Evolutionary conservation across 2,329 filamentous ascomycete species (phyloP).

Genomic region (Ceratocystiopsis minuta): DNA sequence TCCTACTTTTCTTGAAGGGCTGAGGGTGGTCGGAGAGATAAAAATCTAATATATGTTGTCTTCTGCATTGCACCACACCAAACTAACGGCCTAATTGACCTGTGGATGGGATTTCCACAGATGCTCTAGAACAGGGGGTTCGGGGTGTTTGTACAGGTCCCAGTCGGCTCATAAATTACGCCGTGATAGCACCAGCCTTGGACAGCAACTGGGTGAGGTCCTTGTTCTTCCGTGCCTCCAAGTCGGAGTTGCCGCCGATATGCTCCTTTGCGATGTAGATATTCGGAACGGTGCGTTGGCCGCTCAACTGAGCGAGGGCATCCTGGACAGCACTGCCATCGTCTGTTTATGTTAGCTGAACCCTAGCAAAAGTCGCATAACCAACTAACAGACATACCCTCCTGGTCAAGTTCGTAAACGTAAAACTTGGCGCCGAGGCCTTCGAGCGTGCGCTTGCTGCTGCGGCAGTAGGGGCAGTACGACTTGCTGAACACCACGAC

Average conservation of each 20-base stretch:
- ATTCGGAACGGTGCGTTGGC: slow-evolving; percentile 85
- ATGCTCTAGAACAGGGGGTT: too few species aligned
- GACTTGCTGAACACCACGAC: slow-evolving; percentile 95
- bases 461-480: slow-evolving; percentile 83
- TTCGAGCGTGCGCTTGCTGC: slow-evolving; percentile 58
- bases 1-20: too few species aligned
- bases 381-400: slow-evolving; percentile 37
- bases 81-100: too few species aligned
- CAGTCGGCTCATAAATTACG: too few species aligned
- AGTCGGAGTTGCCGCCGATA: slow-evolving; percentile 89
- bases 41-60: too few species aligned
- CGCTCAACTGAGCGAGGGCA: slow-evolving; percentile 61
- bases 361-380: neutral
- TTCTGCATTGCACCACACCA: too few species aligned
- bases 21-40: too few species aligned
- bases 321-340: slow-evolving; percentile 72
- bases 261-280: slow-evolving; percentile 83
- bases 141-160: too few species aligned
- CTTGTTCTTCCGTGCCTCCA: slow-evolving; percentile 44
- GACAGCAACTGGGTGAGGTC: slow-evolving; percentile 35
- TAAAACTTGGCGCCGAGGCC: slow-evolving; percentile 55
- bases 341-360: slow-evolving; percentile 27
- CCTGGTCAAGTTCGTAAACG: slow-evolving; percentile 57
- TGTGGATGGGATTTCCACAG: too few species aligned
- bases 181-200: slow-evolving; percentile 20